These are phyloP conservation scores for Decorospora gaudefroyi DNA, from an alignment of 2,329 filamentous ascomycete genomes.

Conservation along the genomic window DNA sequence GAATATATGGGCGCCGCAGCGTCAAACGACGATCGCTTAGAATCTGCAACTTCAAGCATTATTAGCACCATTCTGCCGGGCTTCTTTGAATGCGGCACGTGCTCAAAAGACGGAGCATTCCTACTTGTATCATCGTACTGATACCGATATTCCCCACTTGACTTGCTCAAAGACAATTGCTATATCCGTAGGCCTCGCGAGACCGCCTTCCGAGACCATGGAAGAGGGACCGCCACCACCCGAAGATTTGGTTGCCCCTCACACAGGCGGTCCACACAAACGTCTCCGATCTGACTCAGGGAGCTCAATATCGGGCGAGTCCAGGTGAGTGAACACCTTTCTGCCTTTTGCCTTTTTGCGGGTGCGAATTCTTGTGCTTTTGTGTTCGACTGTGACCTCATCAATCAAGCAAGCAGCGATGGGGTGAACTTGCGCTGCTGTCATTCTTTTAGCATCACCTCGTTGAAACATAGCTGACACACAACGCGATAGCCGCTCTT, in stretches of 20 bases:
- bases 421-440: neutral
- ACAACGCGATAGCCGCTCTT: slow-evolving; percentile 35
- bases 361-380: too few relatives aligned
- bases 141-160: slow-evolving; percentile 24
- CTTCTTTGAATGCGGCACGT: slow-evolving; percentile 12
- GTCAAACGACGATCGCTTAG: slow-evolving; percentile 30
- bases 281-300: slow-evolving; percentile 40
- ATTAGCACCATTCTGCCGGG: slow-evolving; percentile 13
- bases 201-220: slow-evolving; percentile 44
- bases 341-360: neutral
- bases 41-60: slow-evolving; percentile 25
- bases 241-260: slow-evolving; percentile 43
- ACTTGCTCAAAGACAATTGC: slow-evolving; percentile 17
- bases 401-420: neutral
- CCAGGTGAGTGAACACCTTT: slow-evolving; percentile 25
- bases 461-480: slow-evolving; percentile 7
- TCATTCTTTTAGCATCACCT: neutral
- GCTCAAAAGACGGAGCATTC: slow-evolving; percentile 2
- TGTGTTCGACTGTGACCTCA: too few relatives aligned
- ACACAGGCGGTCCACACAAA: slow-evolving; percentile 43
- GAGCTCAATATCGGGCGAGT: slow-evolving; percentile 40
- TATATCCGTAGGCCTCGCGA: slow-evolving; percentile 22
- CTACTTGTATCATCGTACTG: slow-evolving; percentile 10
- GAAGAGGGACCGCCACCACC: slow-evolving; percentile 46
- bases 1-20: slow-evolving; percentile 25